These are phyloP conservation scores for Monascus purpureus DNA, from an alignment of 495 filamentous ascomycete species.

Conservation along the genomic window DNA sequence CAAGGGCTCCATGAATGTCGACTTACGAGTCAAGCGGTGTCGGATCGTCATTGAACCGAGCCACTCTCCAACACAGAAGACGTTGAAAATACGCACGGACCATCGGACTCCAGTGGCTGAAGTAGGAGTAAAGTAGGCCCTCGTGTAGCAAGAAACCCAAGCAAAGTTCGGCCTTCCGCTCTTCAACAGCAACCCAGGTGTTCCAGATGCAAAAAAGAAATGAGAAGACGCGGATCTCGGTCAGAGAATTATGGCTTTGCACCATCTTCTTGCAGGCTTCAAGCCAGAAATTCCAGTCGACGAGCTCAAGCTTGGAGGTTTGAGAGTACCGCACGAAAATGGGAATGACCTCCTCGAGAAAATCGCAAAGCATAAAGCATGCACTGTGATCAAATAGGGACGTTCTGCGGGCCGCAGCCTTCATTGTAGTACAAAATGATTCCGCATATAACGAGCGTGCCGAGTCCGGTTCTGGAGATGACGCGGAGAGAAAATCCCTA, in stretches of 20 bases:
- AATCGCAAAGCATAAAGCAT: conserved; percentile 86
- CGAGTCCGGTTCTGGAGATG: conserved; percentile 37
- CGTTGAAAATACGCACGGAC: conserved; percentile 93
- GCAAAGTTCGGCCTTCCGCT: conserved; percentile 59
- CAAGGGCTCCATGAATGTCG: neutral
- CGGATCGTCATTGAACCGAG: conserved; percentile 56
- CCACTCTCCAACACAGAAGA: conserved; percentile 82
- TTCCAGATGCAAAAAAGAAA: conserved; percentile 79
- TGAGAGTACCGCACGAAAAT: conserved; percentile 45
- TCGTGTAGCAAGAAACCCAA: conserved; percentile 68
- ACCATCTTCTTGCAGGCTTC: conserved; percentile 72
- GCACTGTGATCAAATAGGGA: conserved; percentile 78
- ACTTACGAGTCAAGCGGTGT: conserved; percentile 59
- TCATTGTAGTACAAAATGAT: conserved; percentile 60
- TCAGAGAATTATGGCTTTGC: conserved; percentile 83
- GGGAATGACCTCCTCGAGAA: conserved; percentile 65
- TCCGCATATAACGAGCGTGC: conserved; percentile 64
- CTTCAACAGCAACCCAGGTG: conserved; percentile 48
- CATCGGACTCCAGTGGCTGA: conserved; percentile 98
- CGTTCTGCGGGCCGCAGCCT: conserved; percentile 56
- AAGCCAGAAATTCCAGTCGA: conserved; percentile 87
- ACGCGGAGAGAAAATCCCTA: conserved; percentile 68
- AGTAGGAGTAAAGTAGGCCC: conserved; percentile 67
- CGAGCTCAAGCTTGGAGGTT: conserved; percentile 26
- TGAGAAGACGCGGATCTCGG: conserved; percentile 76